A percentile compares a stretch with the other conserved stretches of the same genome.
phyloP scores from a whole-genome alignment of 768 basidiomycete genomes.

The Galerina marginata region DNA sequence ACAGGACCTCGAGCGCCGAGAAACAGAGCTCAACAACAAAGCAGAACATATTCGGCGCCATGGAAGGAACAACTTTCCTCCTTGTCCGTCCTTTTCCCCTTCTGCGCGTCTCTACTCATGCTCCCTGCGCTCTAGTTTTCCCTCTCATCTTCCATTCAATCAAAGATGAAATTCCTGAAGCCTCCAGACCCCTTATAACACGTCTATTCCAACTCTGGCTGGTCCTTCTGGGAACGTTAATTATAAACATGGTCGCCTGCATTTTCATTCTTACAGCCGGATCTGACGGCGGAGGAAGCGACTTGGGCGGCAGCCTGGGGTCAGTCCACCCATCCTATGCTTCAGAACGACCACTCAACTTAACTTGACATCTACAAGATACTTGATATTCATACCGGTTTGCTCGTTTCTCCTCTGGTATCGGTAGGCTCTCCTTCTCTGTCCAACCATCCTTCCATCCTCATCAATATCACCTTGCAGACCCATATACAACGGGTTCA shows the following conservation, averaged over 20 bases:
- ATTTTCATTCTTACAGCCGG: constrained; percentile 86
- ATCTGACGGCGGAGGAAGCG: constrained; percentile 73
- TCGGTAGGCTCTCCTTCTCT: constrained; percentile 56
- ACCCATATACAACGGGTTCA: constrained; percentile 96
- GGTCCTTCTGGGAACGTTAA: constrained; percentile 77
- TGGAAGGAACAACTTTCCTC: constrained; percentile 94
- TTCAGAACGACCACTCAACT: constrained; percentile 27
- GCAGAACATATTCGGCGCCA: constrained; percentile 72
- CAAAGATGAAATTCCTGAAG: constrained; percentile 85
- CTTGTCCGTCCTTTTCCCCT: constrained; percentile 58
- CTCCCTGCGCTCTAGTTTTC: constrained; percentile 62
- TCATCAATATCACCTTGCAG: constrained; percentile 42
- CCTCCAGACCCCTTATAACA: constrained; percentile 77
- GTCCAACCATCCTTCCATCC: constrained; percentile 14
- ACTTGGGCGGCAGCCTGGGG: constrained; percentile 85
- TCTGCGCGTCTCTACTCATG: constrained; percentile 5
- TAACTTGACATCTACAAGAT: constrained; percentile 49
- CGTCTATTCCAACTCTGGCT: constrained; percentile 95
- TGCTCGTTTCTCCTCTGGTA: constrained; percentile 95
- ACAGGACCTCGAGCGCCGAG: constrained; percentile 79
- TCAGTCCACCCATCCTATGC: constrained; percentile 42
- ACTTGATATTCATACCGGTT: constrained; percentile 76
- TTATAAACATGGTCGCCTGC: constrained; percentile 91
- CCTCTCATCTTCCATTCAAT: constrained; percentile 96
- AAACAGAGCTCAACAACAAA: constrained; percentile 72